Evolutionary conservation across 805 yeast genomes (phyloP).

Genomic region (Kodamaea kakaduensis): DNA sequence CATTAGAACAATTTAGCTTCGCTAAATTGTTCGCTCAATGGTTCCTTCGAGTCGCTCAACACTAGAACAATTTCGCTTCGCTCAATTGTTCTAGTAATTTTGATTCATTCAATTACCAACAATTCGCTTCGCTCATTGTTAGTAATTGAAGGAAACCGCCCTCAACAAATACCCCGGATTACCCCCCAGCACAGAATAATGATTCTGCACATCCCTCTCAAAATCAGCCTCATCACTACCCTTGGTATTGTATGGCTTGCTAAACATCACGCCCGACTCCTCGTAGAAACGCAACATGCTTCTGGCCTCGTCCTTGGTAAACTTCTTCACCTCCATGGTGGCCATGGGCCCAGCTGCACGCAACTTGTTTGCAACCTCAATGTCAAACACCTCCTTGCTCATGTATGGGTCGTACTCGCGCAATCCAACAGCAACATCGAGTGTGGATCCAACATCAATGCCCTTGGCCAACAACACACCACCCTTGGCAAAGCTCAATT

Average conservation of each 20-base stretch:
- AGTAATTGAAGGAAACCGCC: constrained; percentile 23
- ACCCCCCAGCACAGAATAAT: constrained; percentile 35
- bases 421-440: constrained; percentile 56
- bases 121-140: too few relatives aligned
- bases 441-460: constrained; percentile 50
- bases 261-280: constrained; percentile 28
- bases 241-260: constrained; percentile 32
- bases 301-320: constrained; percentile 29
- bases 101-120: too few relatives aligned
- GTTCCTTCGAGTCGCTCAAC: too few relatives aligned
- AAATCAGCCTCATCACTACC: constrained; percentile 16
- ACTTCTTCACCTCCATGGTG: constrained; percentile 22
- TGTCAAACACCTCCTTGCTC: constrained; percentile 47
- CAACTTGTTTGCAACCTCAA: constrained; percentile 49
- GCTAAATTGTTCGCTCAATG: too few relatives aligned
- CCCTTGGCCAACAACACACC: constrained; percentile 63
- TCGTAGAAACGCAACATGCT: constrained; percentile 31
- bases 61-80: too few relatives aligned
- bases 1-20: too few relatives aligned
- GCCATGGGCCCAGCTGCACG: constrained; percentile 30
- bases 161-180: constrained; percentile 37
- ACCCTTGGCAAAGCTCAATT: constrained; percentile 50
- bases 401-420: constrained; percentile 55
- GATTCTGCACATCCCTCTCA: constrained; percentile 25
- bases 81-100: too few relatives aligned